Evolutionary conservation across 2,329 filamentous ascomycete species (phyloP), one percentile per base, ranked within the genome.

Genomic region (Incumbomyces lentus): DNA sequence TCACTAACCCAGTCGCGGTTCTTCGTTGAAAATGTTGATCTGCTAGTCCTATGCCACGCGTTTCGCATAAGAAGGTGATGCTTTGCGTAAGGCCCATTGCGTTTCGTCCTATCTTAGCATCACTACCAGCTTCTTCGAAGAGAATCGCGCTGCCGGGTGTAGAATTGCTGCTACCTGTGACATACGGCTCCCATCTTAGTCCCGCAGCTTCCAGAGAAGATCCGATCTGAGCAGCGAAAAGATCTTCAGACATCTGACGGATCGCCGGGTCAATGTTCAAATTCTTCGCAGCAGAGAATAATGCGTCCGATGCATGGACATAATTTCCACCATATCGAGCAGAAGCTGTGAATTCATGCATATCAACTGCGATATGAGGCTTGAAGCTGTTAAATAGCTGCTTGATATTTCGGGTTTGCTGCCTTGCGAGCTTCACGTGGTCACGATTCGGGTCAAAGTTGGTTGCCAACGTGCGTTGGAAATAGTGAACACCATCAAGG

Each of bases 21-120:
- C 48, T 31, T 18, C 44, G 31, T 19, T 46, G 26, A 33, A 50
- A 50, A 38, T 50, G 37, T 36, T 47, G 48, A 30, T 50, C 48
- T 31, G 44, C 44, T 22, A 50, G 32, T 11, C 44, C 45, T 10
- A 47, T 50, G 12, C 48, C 48, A 2, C 48, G 39, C 22, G 32
- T 47, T 32, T 50, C 44, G 30, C 48, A 50, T 7, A 50, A 34
- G 36, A 50, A 38, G 2, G 44, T 37, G 16, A 50, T 44, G 10
- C 14, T 30, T 29, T 47, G 44, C 13, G 48, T 47, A 33, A 50
- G 29, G 6, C 48, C 44, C 48, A 47, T 48, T 3, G 48, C 48
- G 31, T 50, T 50, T 4, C 44, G 32, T n/a, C 37, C 34, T 12
- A 47, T 47, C 32, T 47, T 47, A 10, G n/a, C 48, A 38, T 50